phyloP scores from a whole-genome alignment of 2,329 filamentous ascomycete genomes.

The Nemania serpens region DNA sequence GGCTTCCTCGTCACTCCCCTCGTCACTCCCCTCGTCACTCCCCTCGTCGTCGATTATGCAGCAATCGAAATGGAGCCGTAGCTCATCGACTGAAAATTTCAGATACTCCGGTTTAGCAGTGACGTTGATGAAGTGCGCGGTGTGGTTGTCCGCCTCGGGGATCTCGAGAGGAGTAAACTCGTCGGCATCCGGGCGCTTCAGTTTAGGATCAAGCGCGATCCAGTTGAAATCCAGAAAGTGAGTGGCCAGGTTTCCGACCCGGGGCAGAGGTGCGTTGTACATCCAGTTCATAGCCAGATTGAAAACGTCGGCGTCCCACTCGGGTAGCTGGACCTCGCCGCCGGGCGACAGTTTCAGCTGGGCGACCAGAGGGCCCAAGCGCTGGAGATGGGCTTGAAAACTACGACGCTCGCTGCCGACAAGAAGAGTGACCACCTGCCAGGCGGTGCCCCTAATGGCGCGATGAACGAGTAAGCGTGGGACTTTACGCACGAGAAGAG shows the following conservation, averaged over 20 bases:
- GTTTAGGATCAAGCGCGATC: not conserved
- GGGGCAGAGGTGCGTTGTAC: not conserved
- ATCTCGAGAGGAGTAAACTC: not conserved
- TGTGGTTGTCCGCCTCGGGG: not conserved
- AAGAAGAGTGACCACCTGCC: not conserved
- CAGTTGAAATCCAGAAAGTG: not conserved
- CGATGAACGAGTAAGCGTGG: too few relatives aligned
- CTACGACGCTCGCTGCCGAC: not conserved
- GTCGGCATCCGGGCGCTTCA: not conserved
- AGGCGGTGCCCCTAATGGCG: not conserved
- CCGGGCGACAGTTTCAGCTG: not conserved
- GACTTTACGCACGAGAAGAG: not conserved
- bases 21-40: too few relatives aligned
- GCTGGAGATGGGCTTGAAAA: conserved; percentile 4
- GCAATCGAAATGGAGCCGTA: conserved; percentile 1
- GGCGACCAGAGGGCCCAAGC: not conserved
- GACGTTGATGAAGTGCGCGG: not conserved
- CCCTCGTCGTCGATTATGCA: too few relatives aligned
- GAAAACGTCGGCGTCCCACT: conserved; percentile 3
- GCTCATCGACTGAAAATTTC: conserved; percentile 7
- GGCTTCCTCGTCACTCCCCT: too few relatives aligned
- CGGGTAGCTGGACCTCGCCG: not conserved
- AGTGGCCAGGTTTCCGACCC: not conserved
- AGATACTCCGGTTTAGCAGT: not conserved
- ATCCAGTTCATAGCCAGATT: conserved; percentile 12